Conservation (phyloP, 192 early-diverging fungal species). For the Dispira parvispora region DNA sequence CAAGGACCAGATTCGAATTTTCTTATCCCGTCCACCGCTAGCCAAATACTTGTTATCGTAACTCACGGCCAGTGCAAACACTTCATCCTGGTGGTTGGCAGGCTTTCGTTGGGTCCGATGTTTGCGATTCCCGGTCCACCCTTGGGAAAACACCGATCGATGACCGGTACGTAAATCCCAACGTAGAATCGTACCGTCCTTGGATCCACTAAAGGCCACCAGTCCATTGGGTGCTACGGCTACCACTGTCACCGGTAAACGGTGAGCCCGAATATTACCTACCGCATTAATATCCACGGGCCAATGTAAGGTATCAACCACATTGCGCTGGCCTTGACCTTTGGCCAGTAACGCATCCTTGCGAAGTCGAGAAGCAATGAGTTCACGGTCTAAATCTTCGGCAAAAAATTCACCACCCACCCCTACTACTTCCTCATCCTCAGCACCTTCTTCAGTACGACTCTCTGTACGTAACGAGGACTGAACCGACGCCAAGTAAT, state of each 20-base stretch:
- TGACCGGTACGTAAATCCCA: conserved; percentile 24
- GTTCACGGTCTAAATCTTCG: conserved; percentile 76
- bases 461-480: conserved; percentile 16
- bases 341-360: conserved; percentile 52
- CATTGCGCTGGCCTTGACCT: conserved; percentile 31
- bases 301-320: conserved; percentile 32
- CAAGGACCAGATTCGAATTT: conserved; percentile 84
- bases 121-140: conserved; percentile 54
- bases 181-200: conserved; percentile 87
- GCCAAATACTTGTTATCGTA: conserved; percentile 52
- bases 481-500: conserved; percentile 69
- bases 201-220: conserved; percentile 70
- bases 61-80: conserved; percentile 55
- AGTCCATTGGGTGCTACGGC: conserved; percentile 46
- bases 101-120: conserved; percentile 20
- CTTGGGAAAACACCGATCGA: conserved; percentile 12
- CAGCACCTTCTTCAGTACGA: conserved; percentile 7
- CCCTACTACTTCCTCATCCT: not conserved
- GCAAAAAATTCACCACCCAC: conserved; percentile 65
- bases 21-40: conserved; percentile 77
- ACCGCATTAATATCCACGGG: not conserved
- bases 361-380: conserved; percentile 74
- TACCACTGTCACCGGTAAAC: conserved; percentile 66
- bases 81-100: conserved; percentile 51
- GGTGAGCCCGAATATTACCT: conserved; percentile 28